Conservation (phyloP, 352 stramenopile genomes). For the Phytophthora fragariae region DNA sequence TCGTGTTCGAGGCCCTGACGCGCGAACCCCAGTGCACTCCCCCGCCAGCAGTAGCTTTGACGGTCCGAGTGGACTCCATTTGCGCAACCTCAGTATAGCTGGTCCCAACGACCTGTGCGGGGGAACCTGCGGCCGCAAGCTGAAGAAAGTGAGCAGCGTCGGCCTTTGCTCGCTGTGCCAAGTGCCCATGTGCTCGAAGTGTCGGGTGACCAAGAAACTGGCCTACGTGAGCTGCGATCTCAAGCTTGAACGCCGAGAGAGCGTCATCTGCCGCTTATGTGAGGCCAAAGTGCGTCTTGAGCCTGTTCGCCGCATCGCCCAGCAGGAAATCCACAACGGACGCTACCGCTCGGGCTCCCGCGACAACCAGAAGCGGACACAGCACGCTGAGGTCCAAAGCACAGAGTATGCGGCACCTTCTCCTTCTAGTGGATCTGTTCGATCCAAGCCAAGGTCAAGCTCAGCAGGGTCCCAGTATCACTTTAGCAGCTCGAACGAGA, state of each 20-base stretch:
- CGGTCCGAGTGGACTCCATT: slow-evolving; percentile 19
- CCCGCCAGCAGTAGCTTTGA: slow-evolving; percentile 19
- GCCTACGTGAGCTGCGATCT: slow-evolving; percentile 42
- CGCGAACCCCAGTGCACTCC: slow-evolving; percentile 10
- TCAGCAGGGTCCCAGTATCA: slow-evolving; percentile 8
- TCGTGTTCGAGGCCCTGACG: slow-evolving; percentile 14
- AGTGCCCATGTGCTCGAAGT: slow-evolving; percentile 50
- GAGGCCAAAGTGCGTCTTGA: slow-evolving; percentile 40
- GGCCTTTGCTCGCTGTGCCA: slow-evolving; percentile 45
- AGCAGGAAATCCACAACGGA: slow-evolving; percentile 37
- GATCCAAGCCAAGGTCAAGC: slow-evolving; percentile 1
- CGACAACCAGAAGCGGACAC: neutral
- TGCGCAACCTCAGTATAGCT: slow-evolving; percentile 28
- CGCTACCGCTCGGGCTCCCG: slow-evolving; percentile 23
- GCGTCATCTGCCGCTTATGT: slow-evolving; percentile 44
- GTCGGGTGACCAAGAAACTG: slow-evolving; percentile 47
- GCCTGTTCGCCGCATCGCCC: slow-evolving; percentile 30
- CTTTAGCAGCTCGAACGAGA: slow-evolving; percentile 10
- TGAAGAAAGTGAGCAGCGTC: slow-evolving; percentile 42
- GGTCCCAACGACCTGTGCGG: slow-evolving; percentile 29
- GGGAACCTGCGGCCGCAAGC: slow-evolving; percentile 41
- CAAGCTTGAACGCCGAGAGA: slow-evolving; percentile 38
- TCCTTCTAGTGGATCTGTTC: neutral
- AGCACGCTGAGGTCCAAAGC: slow-evolving; percentile 1
- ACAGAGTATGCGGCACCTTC: neutral